Base-by-base conservation (phyloP, 2,329 filamentous ascomycete species). In the Aspergillus floridensis region DNA sequence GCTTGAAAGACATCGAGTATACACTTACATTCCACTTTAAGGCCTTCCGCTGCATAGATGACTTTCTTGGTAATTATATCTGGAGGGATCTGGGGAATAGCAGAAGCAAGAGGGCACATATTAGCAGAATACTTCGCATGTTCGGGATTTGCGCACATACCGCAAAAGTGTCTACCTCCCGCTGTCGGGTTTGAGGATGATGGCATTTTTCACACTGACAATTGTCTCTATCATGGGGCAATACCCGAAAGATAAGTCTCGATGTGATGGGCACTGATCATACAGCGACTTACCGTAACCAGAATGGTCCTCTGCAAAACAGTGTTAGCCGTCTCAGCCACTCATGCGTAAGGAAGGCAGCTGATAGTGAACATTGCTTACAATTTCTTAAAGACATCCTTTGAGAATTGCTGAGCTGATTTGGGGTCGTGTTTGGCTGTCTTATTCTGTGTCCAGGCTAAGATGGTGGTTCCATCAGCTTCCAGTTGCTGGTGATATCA, bases 151-250 rank as follows among this genome's bases (percentile, higher is more conserved):
- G 53, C 26, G 14, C 26, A 31, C 52, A n/a, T 60, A 89, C 86
- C 58, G 82, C 79, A 66, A 91, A 91, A 0, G 86, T 90, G 67
- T 91, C 83, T 57, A 89, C 80, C 53, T 84, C 82, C 26, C 88
- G 80, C 73, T 93, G 90, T 72, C 82, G 85, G 4, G 90, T 93
- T 61, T 87, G 84, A 58, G 84, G 83, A 72, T 92, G 88, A 24
- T 89, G 81, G 70, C 90, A 92, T 60, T 78, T 72, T 1, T 74
- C 67, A 70, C 89, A 93, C 59, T 86, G 87, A 69, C 90, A 93
- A 68, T 91, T 89, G 67, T 92, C 89, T 63, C 89, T 88, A 72
- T 21, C 50, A 58, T 46, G 16, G n/a, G 49, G 26, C 21, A 29
- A 51, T 19, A n/a, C 16, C n/a, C 38, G 2, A 12, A 44, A 16